These are phyloP conservation scores for Penicillium sp. DNA, from an alignment of 2,329 filamentous ascomycete genomes.

Conservation along the genomic window DNA sequence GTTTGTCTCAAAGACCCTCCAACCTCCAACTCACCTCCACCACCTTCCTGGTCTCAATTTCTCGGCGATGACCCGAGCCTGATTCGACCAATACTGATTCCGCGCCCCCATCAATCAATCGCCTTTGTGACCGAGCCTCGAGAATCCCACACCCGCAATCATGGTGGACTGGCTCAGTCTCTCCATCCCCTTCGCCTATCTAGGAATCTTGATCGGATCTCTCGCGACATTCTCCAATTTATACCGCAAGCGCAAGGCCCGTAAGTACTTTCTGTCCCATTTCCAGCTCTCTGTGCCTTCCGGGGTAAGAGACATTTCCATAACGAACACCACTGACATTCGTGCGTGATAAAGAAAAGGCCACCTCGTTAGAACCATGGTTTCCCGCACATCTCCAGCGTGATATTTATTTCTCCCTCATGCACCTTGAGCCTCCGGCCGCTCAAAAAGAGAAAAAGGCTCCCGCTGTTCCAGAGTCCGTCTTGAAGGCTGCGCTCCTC, in stretches of 20 bases:
- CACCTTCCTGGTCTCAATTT: not conserved
- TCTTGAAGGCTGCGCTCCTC: conserved; percentile 81
- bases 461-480: conserved; percentile 68
- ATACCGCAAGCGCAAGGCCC: conserved; percentile 85
- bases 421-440: conserved; percentile 62
- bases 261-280: conserved; percentile 45
- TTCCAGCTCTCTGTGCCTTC: not conserved
- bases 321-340: no score
- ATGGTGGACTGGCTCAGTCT: conserved; percentile 74
- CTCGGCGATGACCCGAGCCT: conserved; percentile 11
- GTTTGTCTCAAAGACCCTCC: conserved; percentile 10
- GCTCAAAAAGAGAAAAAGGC: conserved; percentile 59
- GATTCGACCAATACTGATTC: conserved; percentile 1
- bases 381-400: conserved; percentile 85
- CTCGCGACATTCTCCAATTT: conserved; percentile 87
- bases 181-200: conserved; percentile 79
- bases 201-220: conserved; percentile 78
- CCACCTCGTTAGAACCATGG: conserved; percentile 85
- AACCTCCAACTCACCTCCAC: conserved; percentile 4
- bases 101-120: conserved; percentile 1
- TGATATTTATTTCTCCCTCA: conserved; percentile 87
- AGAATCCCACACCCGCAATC: conserved; percentile 23
- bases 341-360: conserved; percentile 53
- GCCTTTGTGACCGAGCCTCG: not conserved
- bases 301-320: no score